Conservation (phyloP, 352 stramenopile genomes). For the Globisporangium polare region DNA sequence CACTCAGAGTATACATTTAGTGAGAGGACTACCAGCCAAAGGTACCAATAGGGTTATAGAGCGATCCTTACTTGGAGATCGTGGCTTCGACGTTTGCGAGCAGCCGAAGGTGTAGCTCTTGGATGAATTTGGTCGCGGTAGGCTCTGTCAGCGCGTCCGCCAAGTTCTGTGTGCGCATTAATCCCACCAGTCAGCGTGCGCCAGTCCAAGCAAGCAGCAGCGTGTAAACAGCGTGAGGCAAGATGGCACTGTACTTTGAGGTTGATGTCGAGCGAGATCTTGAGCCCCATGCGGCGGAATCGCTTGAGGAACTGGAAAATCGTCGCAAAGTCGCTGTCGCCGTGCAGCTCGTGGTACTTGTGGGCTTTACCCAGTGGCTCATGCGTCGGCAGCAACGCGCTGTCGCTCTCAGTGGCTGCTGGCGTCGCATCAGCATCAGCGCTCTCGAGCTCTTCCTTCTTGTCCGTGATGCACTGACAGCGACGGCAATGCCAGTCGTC, state of each 20-base stretch:
- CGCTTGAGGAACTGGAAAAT: constrained; percentile 70
- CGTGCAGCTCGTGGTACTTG: constrained; percentile 36
- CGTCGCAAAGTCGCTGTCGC: constrained; percentile 43
- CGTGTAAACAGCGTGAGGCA: background rate
- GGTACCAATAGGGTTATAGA: background rate
- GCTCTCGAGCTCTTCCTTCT: constrained; percentile 18
- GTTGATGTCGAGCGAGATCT: constrained; percentile 37
- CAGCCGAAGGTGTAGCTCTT: constrained; percentile 45
- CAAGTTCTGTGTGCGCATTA: constrained; percentile 18
- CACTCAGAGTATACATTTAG: background rate
- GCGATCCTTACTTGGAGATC: constrained; percentile 38
- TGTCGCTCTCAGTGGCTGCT: background rate
- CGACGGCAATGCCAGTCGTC: constrained; percentile 53
- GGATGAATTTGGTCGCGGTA: constrained; percentile 27
- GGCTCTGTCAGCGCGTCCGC: constrained; percentile 32
- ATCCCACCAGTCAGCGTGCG: background rate
- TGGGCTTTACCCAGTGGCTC: constrained; percentile 24
- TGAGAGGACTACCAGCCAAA: background rate
- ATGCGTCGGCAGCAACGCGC: constrained; percentile 31
- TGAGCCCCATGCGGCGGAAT: constrained; percentile 53
- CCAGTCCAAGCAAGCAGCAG: background rate
- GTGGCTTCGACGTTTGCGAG: constrained; percentile 41
- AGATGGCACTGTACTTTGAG: constrained; percentile 29
- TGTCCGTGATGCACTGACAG: constrained; percentile 47
- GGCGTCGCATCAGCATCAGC: constrained; percentile 14